Conservation (phyloP, 805 yeast genomes). For the Monosporozyma solicola region DNA sequence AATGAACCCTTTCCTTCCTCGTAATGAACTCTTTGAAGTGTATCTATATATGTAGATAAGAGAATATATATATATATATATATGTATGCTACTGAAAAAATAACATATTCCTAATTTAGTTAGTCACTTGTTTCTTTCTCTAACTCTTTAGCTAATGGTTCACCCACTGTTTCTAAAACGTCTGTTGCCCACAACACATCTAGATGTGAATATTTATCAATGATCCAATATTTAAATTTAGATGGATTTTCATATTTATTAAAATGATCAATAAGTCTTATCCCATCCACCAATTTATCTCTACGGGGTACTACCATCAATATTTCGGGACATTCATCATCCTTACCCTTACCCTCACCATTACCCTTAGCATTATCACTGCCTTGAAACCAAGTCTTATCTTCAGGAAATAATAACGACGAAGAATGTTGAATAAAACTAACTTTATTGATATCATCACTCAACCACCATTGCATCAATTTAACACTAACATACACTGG, state of each 20-base stretch:
- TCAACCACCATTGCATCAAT: slow-evolving; percentile 91
- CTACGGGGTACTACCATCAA: slow-evolving; percentile 59
- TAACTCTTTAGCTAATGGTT: slow-evolving; percentile 33
- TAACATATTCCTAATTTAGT: too few relatives aligned
- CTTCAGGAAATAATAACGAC: slow-evolving; percentile 39
- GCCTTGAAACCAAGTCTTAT: slow-evolving; percentile 42
- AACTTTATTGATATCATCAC: slow-evolving; percentile 30
- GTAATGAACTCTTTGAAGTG: background rate
- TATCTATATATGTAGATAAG: background rate
- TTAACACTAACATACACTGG: slow-evolving; percentile 78
- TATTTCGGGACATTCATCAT: slow-evolving; percentile 38
- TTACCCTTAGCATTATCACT: background rate
- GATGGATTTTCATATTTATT: slow-evolving; percentile 40
- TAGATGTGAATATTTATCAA: slow-evolving; percentile 69
- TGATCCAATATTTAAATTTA: slow-evolving; percentile 24
- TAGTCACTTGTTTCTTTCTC: background rate
- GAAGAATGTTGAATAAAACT: slow-evolving; percentile 32
- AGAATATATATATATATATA: background rate
- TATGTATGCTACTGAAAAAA: background rate
- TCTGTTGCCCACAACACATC: slow-evolving; percentile 95
- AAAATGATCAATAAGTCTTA: slow-evolving; percentile 56
- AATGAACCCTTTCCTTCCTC: background rate
- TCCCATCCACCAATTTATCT: slow-evolving; percentile 78
- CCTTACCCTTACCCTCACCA: too few relatives aligned
- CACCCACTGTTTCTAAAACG: slow-evolving; percentile 55